phyloP scores from a whole-genome alignment of 192 early-diverging fungal genomes.

The Phlyctochytrium arcticum region DNA sequence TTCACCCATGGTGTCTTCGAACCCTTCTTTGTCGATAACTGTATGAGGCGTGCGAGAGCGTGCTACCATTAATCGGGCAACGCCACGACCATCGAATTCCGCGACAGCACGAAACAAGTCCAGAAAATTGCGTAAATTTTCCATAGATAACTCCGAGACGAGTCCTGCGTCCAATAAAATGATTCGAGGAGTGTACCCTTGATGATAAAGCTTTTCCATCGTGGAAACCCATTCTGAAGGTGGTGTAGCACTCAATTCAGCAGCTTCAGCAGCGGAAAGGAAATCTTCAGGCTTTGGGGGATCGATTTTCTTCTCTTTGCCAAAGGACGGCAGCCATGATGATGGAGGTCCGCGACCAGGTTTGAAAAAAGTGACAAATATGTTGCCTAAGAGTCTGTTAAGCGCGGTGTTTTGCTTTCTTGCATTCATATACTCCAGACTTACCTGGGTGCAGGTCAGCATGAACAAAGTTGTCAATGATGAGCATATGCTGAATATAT shows the following conservation, averaged over 20 bases:
- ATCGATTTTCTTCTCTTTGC: too few relatives aligned
- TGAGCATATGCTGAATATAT: constrained; percentile 79
- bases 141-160: constrained; percentile 68
- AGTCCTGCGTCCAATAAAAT: constrained; percentile 91
- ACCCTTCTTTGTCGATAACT: constrained; percentile 70
- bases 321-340: not conserved
- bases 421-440: too few relatives aligned
- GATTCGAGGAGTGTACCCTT: constrained; percentile 62
- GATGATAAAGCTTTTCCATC: not conserved
- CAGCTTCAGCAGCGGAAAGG: not conserved
- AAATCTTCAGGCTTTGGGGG: not conserved
- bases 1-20: constrained; percentile 76
- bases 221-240: constrained; percentile 13
- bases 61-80: constrained; percentile 84
- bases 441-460: constrained; percentile 78
- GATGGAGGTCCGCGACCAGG: not conserved
- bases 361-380: constrained; percentile 74
- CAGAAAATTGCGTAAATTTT: constrained; percentile 80
- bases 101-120: constrained; percentile 88
- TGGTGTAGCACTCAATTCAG: constrained; percentile 1
- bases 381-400: too few relatives aligned
- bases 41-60: constrained; percentile 70
- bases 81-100: constrained; percentile 79
- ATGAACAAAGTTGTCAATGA: constrained; percentile 87
- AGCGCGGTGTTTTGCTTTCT: too few relatives aligned